Base-by-base conservation (phyloP, 345 rosid genomes). In the Citrus sp. region DNA sequence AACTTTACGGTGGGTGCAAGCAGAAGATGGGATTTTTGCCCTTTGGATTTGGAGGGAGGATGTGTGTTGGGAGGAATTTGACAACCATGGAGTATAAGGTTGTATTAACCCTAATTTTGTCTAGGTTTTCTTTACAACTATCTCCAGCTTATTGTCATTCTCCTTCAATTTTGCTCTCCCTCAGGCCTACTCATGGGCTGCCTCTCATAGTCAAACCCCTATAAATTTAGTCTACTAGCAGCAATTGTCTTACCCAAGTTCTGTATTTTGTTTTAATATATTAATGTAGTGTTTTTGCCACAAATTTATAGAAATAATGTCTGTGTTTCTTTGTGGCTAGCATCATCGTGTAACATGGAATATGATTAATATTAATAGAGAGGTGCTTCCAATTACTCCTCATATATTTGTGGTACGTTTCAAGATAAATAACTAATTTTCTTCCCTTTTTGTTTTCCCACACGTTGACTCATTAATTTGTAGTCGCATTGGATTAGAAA, bases 41-140 rank as follows among this genome's bases (percentile, higher is more conserved):
- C 0, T 95, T 95, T 73, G 98, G 98, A 37, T 95, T 95, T 16
- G 98, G 98, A 65, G 98, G 98, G 27, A 92, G 98, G 63, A 93
- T 92, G 98, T 95, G 98, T 69, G 77, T 95, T 0, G 98, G 98
- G 18, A 83, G 93, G 83, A 92, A 91, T 77, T 81, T 93, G 89
- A 81, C 88, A 0, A 80, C 67, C 42, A 89, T 92, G 94, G 98
- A 95, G 85, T 95, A 95, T 42, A 92, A 90, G 87, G 77, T 89
- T 72, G 94, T 92, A 4, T 72, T 95, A 40, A 87, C 95, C 42
- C 79, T 86, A 63, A 86, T 95, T 61, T 87, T 95, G 72, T 67
- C 96, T 19, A 87, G 91, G 82, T 95, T 91, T 72, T 87, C 95
- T 1, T 82, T 95, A 73, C 88, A 90, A 16, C 42, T 89, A 60